Evolutionary conservation across 345 rosid species (phyloP).

Genomic region (Populus tremula): DNA sequence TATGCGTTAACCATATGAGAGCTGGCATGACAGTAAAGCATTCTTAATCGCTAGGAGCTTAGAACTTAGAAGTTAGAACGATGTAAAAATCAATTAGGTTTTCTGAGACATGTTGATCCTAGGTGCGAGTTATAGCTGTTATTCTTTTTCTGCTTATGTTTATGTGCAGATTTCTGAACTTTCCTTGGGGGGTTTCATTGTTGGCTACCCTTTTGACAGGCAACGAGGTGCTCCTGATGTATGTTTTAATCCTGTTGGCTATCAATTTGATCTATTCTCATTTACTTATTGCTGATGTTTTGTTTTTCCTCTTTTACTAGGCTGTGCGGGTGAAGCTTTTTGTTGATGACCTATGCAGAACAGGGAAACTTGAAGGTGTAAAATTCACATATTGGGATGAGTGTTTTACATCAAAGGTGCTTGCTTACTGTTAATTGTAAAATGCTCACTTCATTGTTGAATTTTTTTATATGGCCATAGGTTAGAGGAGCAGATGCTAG

Average conservation of each 20-base stretch:
- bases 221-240: slow-evolving; percentile 34
- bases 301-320: slow-evolving; percentile 34
- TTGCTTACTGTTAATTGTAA: background rate
- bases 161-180: slow-evolving; percentile 58
- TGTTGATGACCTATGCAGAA: slow-evolving; percentile 56
- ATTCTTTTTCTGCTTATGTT: background rate
- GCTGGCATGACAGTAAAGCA: background rate
- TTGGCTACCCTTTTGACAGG: slow-evolving; percentile 65
- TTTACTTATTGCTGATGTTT: background rate
- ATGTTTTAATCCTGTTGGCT: slow-evolving; percentile 21
- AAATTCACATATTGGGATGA: slow-evolving; percentile 79
- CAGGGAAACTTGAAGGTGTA: slow-evolving; percentile 55
- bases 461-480: background rate
- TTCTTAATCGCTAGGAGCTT: background rate
- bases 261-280: background rate
- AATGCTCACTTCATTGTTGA: background rate
- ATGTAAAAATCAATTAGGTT: background rate
- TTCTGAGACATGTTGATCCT: background rate
- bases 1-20: too few relatives aligned
- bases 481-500: too few relatives aligned
- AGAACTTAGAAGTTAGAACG: background rate
- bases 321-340: slow-evolving; percentile 53
- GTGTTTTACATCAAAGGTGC: slow-evolving; percentile 68
- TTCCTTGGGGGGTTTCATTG: slow-evolving; percentile 60
- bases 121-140: slow-evolving; percentile 2